Evolutionary conservation across 305 asterid genomes (phyloP).

Genomic region (Ilex paraguariensis): DNA sequence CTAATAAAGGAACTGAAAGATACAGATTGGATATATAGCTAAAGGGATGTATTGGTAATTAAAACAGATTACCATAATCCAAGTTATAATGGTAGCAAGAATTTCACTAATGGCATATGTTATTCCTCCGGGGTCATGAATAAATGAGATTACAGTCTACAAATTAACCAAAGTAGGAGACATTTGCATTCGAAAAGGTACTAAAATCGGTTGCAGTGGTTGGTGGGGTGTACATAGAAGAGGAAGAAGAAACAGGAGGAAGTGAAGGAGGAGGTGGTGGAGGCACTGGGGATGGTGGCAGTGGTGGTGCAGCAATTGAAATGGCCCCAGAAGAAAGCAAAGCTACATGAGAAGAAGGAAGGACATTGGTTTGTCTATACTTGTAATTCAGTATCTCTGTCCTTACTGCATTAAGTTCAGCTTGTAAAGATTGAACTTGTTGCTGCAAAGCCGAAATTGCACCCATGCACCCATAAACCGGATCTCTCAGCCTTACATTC

Average conservation of each 20-base stretch:
- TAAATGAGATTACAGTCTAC: conserved; percentile 1
- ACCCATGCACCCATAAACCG: conserved; percentile 92
- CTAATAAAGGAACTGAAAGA: too few species aligned
- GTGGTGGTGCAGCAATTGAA: conserved; percentile 32
- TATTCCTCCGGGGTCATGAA: too few species aligned
- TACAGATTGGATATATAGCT: too few species aligned
- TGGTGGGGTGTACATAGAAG: conserved; percentile 36
- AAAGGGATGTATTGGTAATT: too few species aligned
- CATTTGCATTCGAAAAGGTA: conserved; percentile 41
- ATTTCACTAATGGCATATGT: too few species aligned
- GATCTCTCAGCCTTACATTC: conserved; percentile 72
- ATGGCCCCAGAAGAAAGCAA: conserved; percentile 41
- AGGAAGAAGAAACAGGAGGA: conserved; percentile 24
- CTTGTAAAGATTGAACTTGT: conserved; percentile 55
- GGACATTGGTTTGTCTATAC: conserved; percentile 24
- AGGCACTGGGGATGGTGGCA: conserved; percentile 21
- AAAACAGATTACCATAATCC: too few species aligned
- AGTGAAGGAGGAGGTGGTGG: conserved; percentile 18
- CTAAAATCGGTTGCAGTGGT: conserved; percentile 36
- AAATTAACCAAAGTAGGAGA: conserved; percentile 51
- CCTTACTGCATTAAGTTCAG: conserved; percentile 46
- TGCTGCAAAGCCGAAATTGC: conserved; percentile 69
- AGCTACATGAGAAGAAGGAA: conserved; percentile 34
- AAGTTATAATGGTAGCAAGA: too few species aligned
- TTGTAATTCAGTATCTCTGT: conserved; percentile 58